phyloP scores from a whole-genome alignment of 805 yeast genomes.

The Candida germanica region DNA sequence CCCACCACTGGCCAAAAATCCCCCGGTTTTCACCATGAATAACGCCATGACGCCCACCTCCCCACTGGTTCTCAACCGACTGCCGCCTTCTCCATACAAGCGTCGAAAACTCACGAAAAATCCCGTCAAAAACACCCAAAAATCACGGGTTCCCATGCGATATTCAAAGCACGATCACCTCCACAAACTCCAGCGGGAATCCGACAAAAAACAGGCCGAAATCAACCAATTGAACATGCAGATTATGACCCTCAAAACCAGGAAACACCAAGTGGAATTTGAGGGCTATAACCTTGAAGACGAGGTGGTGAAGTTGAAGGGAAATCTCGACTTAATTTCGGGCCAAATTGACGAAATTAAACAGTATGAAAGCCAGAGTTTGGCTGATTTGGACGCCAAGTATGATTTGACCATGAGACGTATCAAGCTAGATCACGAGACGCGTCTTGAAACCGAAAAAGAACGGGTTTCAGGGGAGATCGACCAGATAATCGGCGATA shows the following conservation, averaged over 20 bases:
- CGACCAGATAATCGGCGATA: constrained; percentile 34
- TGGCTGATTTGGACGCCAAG: constrained; percentile 21
- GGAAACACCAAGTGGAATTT: constrained; percentile 35
- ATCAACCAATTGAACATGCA: constrained; percentile 16
- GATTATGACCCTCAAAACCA: constrained; percentile 31
- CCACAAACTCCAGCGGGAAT: constrained; percentile 8
- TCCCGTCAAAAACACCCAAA: background rate
- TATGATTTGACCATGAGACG: constrained; percentile 23
- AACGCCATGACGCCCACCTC: constrained; percentile 2
- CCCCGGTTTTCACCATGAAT: too few relatives aligned
- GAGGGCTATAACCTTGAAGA: constrained; percentile 32
- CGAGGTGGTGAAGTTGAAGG: constrained; percentile 34
- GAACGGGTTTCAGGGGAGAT: constrained; percentile 30
- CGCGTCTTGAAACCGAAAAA: constrained; percentile 22
- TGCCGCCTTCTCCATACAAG: constrained; percentile 6
- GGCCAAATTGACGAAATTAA: constrained; percentile 31
- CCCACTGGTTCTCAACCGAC: background rate
- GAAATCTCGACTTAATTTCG: constrained; percentile 30
- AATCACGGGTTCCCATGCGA: constrained; percentile 13
- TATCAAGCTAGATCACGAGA: constrained; percentile 18
- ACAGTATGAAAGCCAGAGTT: constrained; percentile 20
- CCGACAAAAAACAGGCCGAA: constrained; percentile 16
- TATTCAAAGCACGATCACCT: constrained; percentile 15
- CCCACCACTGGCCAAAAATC: too few relatives aligned
- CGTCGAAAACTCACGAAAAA: constrained; percentile 3